Evolutionary conservation across 2,329 filamentous ascomycete genomes (phyloP), one percentile per base, ranked within the genome.

Genomic region (Alternaria viburni): DNA sequence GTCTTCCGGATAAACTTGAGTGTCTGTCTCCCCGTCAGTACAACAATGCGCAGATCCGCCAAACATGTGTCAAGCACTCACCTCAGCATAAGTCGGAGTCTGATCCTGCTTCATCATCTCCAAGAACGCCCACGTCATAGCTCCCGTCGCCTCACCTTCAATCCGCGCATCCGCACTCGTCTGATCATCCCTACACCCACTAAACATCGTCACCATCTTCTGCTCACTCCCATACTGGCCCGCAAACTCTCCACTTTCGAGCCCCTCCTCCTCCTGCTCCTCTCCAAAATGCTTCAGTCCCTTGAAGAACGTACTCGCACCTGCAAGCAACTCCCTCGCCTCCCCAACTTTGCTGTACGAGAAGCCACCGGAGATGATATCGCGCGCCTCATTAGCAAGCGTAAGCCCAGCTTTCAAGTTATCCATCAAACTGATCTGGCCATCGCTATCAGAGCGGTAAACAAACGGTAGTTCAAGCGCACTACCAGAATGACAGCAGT

Each of bases 401-500:
- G 79, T 75, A 2, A 84, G 76, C 1, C 87, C 87, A 43, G 83
- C 77, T 64, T 85, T 82, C 30, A 89, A 68, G 50, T 87, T 87
- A 73, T 88, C 84, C 59, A 89, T 79, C 21, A 88, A 70, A 62
- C 81, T 85, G 59, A 89, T 81, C 60, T 87, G 86, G 44, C 87
- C 87, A 11, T 88, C 84, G 25, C 82, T 82, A 67, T 89, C 86
- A 4, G 82, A 82, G 23, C 86, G 85, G 72, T 86, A 89, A 19
- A 89, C 84, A 63, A 81, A 89, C 0, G 87, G 87, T 2, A 89
- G 76, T 62, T 89, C 87, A 44, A 87, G 81, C 0, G 86, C 87
- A 1, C 86, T 87, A 28, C 87, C 87, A 3, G 85, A 87, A 74
- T 89, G 87, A 69, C 87, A 89, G 75, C 87, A 89, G 72, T 89